Evolutionary conservation across 2,329 filamentous ascomycete species (phyloP), one percentile per base, ranked within the genome.

Genomic region (Huntiella savannae): DNA sequence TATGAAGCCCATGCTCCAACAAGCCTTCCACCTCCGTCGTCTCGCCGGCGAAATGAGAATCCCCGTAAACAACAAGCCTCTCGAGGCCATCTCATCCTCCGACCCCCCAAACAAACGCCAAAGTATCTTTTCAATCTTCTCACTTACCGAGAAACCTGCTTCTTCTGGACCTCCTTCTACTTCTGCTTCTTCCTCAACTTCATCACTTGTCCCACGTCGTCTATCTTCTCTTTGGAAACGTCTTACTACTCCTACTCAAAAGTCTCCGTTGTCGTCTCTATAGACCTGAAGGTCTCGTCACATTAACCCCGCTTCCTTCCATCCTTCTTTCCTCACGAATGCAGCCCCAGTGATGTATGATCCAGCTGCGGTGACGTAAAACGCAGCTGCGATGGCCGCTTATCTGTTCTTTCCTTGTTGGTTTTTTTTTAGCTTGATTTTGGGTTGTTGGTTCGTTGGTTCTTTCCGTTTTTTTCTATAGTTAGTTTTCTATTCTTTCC

Each of bases 1-100:
- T 13, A 49, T 49, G 48, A 49, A 47, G 48, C 43, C 45, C n/a
- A 49, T 49, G 48, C 44, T 49, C 6, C 16, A 38, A 5, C 48
- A 49, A 36, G 48, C 40, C 3, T 49, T 46, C 36, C 46, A 47
- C 34, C 40, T 49, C n/a, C 48, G 48, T 33, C 39, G 48, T 5
- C 43, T 46, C 13, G 32, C 48, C 28, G 40, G 35, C 13, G 48
- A 49, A 37, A 49, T 47, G 32, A 22, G 19, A 5, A 19, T n/a
- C 34, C 5, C 4, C 11, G 5, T 2, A 28, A 28, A 28, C 22
- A 28, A 28, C 22, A 28, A 28, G 22, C 22, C 22, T 8, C 5
- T 28, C 8, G 6, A 28, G 5, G 3, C 8, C 22, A 28, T 2
- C 2, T 8, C 22, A 1, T 8, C 22, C 5, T 6, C 6, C 7